Base-by-base conservation (phyloP, 805 yeast species). In the Brettanomyces custersianus region DNA sequence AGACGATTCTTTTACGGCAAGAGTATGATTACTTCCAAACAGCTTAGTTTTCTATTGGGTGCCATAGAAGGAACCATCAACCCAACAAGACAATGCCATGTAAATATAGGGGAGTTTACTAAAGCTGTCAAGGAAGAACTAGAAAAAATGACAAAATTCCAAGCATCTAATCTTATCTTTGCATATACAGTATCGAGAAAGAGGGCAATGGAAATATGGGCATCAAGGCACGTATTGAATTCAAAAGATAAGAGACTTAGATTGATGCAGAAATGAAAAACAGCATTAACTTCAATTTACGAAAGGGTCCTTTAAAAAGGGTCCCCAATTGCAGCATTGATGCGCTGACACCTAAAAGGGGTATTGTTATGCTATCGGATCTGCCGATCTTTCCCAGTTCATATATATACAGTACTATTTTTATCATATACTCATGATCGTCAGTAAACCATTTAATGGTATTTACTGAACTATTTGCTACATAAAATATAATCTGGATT, bases 81-180 rank as follows among this genome's bases (percentile, higher is more conserved):
- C 4, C 48, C 48, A 21, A 44, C 46, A 21, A 38, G 41, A 8
- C 45, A 48, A 16, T 41, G 35, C 16, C 44, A 42, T 5, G 29
- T 58, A 3, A 48, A 55, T 17, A n/a, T 38, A 12, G 41, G 27
- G 2, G 41, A 35, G 17, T 55, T 56, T 34, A 27, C 23, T 4
- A 16, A 16, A 3, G 33, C 36, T 4, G 40, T 56, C 12, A 37
- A 44, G 5, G 20, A 33, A 6, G 43, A 41, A 26, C 28, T 58
- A 5, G 13, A 22, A 2, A 17, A 24, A 4, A 25, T 57, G 37
- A 40, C 51, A 5, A 55, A 48, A 31, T 34, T 42, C 11, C 43
- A 38, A 6, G 65, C 63, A 3, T 45, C 55, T 10, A 40, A 49
- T 19, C 32, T 59, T 36, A 59, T 59, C 5, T 58, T 53, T 37